Evolutionary conservation across 768 basidiomycete genomes (phyloP), one percentile per base, ranked within the genome.

Genomic region (Naganishia vishniacii): DNA sequence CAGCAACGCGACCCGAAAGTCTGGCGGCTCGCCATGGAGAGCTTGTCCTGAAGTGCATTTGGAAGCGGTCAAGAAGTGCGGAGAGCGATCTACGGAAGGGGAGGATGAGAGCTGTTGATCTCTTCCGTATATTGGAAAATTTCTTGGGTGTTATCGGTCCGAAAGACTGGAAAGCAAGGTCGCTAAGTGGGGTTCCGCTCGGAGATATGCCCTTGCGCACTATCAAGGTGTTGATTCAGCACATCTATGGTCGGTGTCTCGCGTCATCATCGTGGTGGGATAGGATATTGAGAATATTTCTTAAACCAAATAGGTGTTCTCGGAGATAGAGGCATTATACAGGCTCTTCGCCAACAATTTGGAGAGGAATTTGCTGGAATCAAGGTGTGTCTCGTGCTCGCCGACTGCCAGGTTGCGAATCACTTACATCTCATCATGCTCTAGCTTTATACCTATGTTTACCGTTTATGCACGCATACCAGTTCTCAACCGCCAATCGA

Each of bases 141-240:
- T 98, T 99, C 79, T 77, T 98, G 51, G 88, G 91, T 72, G 89
- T 87, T 0, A 86, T 98, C 29, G 88, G 91, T 48, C 95, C 95
- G 0, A 92, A 91, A 66, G 92, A 95, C 77, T 99, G 93, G 91
- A 85, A 94, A 59, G 86, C 88, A 13, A 82, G 95, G 67, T 89
- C 91, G 11, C 87, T 86, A 0, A 91, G 89, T 73, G 88, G 87
- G 67, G 85, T 98, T 1, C 93, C 95, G 3, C 88, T 93, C 73
- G 93, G 92, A 26, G 95, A 99, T 72, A 93, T 98, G 93, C 95
- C 95, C 1, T 78, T 99, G 64, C 82, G 95, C 66, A 98, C 95
- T 2, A 89, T 98, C 77, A 99, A 99, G 81, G 93, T 95, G 44
- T 90, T 99, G 70, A 89, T 99, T 37, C 95, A 98, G 78, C 91